A percentile compares a stretch with the other conserved stretches of the same genome.
Evolutionary conservation across 306 rosid species (phyloP).

Genomic region (Cicer pinnatifidum): DNA sequence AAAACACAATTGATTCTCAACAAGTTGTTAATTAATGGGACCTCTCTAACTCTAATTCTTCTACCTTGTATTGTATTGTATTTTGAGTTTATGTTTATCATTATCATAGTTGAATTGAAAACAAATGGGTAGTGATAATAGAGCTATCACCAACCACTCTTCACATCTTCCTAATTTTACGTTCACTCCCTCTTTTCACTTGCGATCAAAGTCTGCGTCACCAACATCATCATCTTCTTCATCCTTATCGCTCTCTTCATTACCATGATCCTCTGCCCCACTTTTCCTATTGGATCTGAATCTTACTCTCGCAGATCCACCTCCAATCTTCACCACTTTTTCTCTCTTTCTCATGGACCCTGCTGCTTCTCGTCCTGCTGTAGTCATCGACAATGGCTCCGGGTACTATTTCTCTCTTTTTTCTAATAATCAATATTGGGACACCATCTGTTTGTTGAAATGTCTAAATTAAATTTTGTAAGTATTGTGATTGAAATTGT

Average conservation of each 20-base stretch:
- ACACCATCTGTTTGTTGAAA: constrained; percentile 49
- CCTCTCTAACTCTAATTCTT: background rate
- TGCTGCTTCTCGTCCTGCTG: constrained; percentile 91
- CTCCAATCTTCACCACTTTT: constrained; percentile 25
- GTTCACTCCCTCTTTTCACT: constrained; percentile 70
- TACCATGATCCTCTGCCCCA: constrained; percentile 75
- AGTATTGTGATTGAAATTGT: constrained; percentile 4
- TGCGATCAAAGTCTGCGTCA: constrained; percentile 70
- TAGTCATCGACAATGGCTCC: constrained; percentile 94
- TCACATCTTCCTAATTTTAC: constrained; percentile 46
- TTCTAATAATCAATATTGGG: background rate
- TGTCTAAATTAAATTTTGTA: constrained; percentile 33
- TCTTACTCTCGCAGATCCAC: constrained; percentile 79
- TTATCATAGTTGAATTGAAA: constrained; percentile 40
- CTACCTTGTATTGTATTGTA: background rate
- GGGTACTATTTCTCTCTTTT: constrained; percentile 58
- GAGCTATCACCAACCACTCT: constrained; percentile 50
- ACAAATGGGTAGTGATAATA: constrained; percentile 58
- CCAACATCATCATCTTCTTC: constrained; percentile 42
- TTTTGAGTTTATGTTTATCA: constrained; percentile 19
- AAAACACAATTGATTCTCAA: constrained; percentile 36
- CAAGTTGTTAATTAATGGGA: constrained; percentile 40
- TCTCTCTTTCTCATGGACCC: constrained; percentile 75
- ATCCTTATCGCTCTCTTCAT: constrained; percentile 50
- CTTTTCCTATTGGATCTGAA: constrained; percentile 67